A percentile compares a stretch with the other conserved stretches of the same genome.
Conservation (phyloP, 129 eudicot genomes). For the Escallonia herrerae region DNA sequence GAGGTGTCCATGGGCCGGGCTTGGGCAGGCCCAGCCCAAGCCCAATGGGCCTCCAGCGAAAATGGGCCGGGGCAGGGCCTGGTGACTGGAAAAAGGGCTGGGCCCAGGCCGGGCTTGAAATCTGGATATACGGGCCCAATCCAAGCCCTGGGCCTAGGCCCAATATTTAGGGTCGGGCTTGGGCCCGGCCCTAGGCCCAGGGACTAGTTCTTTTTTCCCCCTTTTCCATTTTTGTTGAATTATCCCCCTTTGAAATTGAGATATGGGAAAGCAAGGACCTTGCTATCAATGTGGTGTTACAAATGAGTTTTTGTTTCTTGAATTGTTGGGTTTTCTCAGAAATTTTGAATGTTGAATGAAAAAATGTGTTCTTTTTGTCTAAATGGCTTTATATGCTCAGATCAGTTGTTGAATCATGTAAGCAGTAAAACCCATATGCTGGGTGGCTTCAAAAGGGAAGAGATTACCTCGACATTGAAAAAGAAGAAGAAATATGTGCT, state of each 20-base stretch:
- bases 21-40: too few relatives aligned
- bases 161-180: too few relatives aligned
- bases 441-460: constrained; percentile 18
- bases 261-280: constrained; percentile 64
- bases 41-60: too few relatives aligned
- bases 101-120: too few relatives aligned
- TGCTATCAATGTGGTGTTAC: constrained; percentile 5
- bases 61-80: too few relatives aligned
- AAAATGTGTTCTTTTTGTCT: constrained; percentile 17
- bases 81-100: too few relatives aligned
- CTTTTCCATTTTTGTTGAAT: constrained; percentile 15
- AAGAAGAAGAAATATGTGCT: constrained; percentile 28
- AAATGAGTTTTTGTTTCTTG: constrained; percentile 69
- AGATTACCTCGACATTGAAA: constrained; percentile 23
- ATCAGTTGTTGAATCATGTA: constrained; percentile 34
- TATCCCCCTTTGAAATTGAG: constrained; percentile 18
- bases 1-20: too few relatives aligned
- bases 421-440: constrained; percentile 29
- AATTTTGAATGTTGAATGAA: constrained; percentile 16
- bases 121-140: too few relatives aligned
- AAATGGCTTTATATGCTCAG: constrained; percentile 7
- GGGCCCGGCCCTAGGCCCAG: too few relatives aligned
- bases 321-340: constrained; percentile 1
- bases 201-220: constrained; percentile 22
- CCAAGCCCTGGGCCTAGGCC: too few relatives aligned